Base-by-base conservation (phyloP, 352 stramenopile species). In the Phytophthora sojae region DNA sequence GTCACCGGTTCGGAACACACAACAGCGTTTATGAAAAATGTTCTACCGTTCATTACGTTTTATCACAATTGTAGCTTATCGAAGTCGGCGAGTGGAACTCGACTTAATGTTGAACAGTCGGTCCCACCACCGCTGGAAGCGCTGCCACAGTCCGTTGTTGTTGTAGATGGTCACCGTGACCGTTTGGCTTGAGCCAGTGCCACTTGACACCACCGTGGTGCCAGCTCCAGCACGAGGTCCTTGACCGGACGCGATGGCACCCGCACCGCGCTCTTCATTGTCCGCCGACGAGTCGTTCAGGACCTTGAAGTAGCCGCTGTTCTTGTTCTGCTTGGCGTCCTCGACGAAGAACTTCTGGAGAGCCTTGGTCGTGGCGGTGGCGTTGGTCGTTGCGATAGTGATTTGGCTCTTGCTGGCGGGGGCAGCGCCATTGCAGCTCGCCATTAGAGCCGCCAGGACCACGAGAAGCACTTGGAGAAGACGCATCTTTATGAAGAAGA, bases 161-260 rank as follows among this genome's bases (percentile, higher is more conserved):
- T 73, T 73, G 53, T 73, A 73, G 60, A 69, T 56, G n/a, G 66
- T 73, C 21, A 69, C 60, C 12, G 66, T 73, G 44, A 73, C 60
- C 30, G 14, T 58, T 9, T 55, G 25, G 17, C 66, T 42, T 32
- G 52, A 52, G 11, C 23, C 2, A 1, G 60, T 25, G 26, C 50
- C 37, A 19, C 39, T 50, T 9, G 66, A 56, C n/a, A 73, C 58
- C 12, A 69, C 59, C 21, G 59, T 69, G n/a, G 39, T 45, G 32
- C 52, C 66, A 42, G 60, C 54, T 52, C 52, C 66, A 15, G 19
- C 37, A 11, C 66, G 59, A 12, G 60, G 30, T 8, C 59, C 66
- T 63, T 61, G 14, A 17, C 39, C 65, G 2, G 50, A 42, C 7
- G 58, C 23, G 23, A 37, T 35, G 9, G 23, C 58, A 44, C 49